Conservation (phyloP, 768 basidiomycete species). For the Lyophyllum shimeji region DNA sequence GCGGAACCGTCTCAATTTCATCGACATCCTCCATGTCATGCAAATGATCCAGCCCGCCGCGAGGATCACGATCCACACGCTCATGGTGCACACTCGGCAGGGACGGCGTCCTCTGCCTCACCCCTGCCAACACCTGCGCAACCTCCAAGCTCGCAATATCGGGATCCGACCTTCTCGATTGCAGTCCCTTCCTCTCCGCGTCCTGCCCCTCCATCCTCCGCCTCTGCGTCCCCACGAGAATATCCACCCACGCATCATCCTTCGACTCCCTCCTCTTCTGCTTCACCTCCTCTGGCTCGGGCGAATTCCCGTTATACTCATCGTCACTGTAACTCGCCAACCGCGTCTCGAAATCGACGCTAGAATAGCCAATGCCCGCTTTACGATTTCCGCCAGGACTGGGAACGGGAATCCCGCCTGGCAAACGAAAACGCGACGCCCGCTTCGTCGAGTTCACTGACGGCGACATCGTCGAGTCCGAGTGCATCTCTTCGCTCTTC, state of each 20-base stretch:
- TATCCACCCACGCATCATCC: constrained; percentile 89
- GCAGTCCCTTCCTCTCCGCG: constrained; percentile 28
- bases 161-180: constrained; percentile 46
- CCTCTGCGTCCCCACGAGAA: constrained; percentile 62
- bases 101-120: constrained; percentile 37
- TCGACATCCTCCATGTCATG: constrained; percentile 53
- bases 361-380: constrained; percentile 64
- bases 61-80: constrained; percentile 35
- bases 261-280: constrained; percentile 47
- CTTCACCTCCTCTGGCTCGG: constrained; percentile 41
- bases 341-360: constrained; percentile 81
- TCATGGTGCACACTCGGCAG: constrained; percentile 31
- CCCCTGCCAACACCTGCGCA: constrained; percentile 66
- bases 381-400: constrained; percentile 51
- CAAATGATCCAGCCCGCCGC: constrained; percentile 30
- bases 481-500: constrained; percentile 34
- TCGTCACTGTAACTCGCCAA: constrained; percentile 63
- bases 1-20: constrained; percentile 47
- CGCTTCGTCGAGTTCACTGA: constrained; percentile 34
- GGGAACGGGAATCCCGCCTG: constrained; percentile 48
- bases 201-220: constrained; percentile 60
- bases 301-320: constrained; percentile 31
- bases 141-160: constrained; percentile 75
- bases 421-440: constrained; percentile 59
- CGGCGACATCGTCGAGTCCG: constrained; percentile 30